A percentile compares a stretch with the other conserved stretches of the same genome.
phyloP scores from a whole-genome alignment of 352 stramenopile species.

The Phytophthora boehmeriae region DNA sequence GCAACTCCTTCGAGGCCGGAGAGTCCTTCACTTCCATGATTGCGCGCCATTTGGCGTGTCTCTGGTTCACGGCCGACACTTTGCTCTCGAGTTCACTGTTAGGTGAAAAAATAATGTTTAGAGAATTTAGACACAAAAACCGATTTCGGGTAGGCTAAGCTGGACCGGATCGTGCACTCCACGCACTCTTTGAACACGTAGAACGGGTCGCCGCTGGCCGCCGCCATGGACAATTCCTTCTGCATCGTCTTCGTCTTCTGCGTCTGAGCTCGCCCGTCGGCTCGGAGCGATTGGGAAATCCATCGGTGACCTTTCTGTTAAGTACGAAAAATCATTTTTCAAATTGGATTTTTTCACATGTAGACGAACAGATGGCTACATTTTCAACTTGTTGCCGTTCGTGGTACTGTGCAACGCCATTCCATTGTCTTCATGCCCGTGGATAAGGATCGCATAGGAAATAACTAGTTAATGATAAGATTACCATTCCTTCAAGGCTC shows the following conservation, averaged over 20 bases:
- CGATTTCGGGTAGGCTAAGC: not conserved
- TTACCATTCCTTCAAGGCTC: too few relatives aligned
- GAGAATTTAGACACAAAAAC: slow-evolving; percentile 9
- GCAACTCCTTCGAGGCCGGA: slow-evolving; percentile 55
- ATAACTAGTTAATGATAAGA: too few relatives aligned
- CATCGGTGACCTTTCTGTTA: slow-evolving; percentile 12
- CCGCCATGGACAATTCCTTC: slow-evolving; percentile 32
- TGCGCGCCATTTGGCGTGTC: slow-evolving; percentile 70
- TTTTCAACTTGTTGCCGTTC: not conserved
- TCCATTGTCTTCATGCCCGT: too few relatives aligned
- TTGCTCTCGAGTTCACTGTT: slow-evolving; percentile 78
- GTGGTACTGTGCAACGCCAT: not conserved
- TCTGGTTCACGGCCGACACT: slow-evolving; percentile 73
- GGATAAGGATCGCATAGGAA: too few relatives aligned
- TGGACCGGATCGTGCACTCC: too few relatives aligned
- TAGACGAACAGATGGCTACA: not conserved
- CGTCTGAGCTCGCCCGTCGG: not conserved
- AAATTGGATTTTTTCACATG: slow-evolving; percentile 4
- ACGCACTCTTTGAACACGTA: slow-evolving; percentile 88
- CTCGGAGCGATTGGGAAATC: slow-evolving; percentile 1
- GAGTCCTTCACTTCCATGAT: slow-evolving; percentile 52
- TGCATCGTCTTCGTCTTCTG: slow-evolving; percentile 21
- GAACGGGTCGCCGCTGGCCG: slow-evolving; percentile 73
- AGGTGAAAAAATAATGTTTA: slow-evolving; percentile 1
- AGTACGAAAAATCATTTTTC: slow-evolving; percentile 18